Conservation (phyloP, 805 yeast species). For the Phaffomyces antillensis region DNA sequence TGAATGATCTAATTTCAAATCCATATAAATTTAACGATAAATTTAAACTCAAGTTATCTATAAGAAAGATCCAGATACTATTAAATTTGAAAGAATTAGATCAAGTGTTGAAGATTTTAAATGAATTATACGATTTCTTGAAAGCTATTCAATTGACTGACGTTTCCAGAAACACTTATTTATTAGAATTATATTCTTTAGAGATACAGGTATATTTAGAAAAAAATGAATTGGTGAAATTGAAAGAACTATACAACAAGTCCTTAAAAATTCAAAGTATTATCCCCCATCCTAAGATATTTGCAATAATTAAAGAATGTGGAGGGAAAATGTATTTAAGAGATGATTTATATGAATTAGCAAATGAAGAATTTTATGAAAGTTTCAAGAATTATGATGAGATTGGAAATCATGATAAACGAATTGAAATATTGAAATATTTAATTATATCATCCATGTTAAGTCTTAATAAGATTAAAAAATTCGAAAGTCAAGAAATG, state of each 20-base stretch:
- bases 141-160: constrained; percentile 36
- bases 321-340: constrained; percentile 65
- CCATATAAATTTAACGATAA: constrained; percentile 26
- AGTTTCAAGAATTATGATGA: constrained; percentile 57
- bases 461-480: constrained; percentile 37
- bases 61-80: constrained; percentile 36
- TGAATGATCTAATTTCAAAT: constrained; percentile 24
- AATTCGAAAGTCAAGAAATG: constrained; percentile 25
- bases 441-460: constrained; percentile 52
- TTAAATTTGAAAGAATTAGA: constrained; percentile 24
- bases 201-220: constrained; percentile 50
- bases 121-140: constrained; percentile 25
- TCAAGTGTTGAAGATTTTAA: constrained; percentile 30
- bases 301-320: constrained; percentile 71
- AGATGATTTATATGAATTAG: constrained; percentile 50
- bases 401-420: constrained; percentile 52
- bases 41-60: constrained; percentile 40
- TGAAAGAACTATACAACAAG: constrained; percentile 43
- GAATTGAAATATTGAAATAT: constrained; percentile 52
- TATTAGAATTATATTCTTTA: constrained; percentile 59
- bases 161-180: constrained; percentile 37
- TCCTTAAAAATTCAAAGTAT: constrained; percentile 47
- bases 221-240: constrained; percentile 28
- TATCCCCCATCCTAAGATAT: constrained; percentile 67
- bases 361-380: constrained; percentile 47